phyloP scores from a whole-genome alignment of 345 rosid species.

The Corymbia maculata region DNA sequence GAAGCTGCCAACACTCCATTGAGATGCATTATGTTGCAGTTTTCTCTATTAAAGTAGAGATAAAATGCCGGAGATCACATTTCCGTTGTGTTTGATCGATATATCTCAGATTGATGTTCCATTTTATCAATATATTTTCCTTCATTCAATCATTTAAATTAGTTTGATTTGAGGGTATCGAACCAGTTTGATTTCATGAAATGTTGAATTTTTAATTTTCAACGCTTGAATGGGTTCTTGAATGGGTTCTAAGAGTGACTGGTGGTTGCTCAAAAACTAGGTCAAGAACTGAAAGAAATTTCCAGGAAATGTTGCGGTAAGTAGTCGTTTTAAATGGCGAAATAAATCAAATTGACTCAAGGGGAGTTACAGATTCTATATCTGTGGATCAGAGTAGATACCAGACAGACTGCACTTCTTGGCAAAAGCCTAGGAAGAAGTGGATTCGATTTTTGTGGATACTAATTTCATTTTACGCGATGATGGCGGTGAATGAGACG shows the following conservation, averaged over 20 bases:
- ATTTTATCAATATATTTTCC: not conserved
- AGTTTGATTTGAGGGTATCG: not conserved
- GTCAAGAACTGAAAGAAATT: not conserved
- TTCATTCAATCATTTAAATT: not conserved
- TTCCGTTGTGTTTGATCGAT: not conserved
- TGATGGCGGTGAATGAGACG: too few species aligned
- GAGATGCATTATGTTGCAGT: not conserved
- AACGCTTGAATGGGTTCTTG: rapidly evolving
- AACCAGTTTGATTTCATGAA: not conserved
- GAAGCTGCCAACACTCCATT: not conserved
- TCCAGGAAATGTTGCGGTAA: too few species aligned
- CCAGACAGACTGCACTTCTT: not conserved
- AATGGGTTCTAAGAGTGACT: not conserved
- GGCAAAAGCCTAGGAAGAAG: not conserved
- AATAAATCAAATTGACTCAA: not conserved
- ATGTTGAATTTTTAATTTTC: not conserved
- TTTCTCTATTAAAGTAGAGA: not conserved
- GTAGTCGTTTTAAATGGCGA: not conserved
- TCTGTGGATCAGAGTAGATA: not conserved
- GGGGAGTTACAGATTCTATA: not conserved
- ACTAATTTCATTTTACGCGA: too few species aligned
- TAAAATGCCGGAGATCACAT: not conserved
- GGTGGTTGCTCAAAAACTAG: not conserved
- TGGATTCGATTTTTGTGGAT: too few species aligned
- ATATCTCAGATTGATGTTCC: not conserved